phyloP scores from a whole-genome alignment of 768 basidiomycete species.

The Chlorophyllum brunneum region DNA sequence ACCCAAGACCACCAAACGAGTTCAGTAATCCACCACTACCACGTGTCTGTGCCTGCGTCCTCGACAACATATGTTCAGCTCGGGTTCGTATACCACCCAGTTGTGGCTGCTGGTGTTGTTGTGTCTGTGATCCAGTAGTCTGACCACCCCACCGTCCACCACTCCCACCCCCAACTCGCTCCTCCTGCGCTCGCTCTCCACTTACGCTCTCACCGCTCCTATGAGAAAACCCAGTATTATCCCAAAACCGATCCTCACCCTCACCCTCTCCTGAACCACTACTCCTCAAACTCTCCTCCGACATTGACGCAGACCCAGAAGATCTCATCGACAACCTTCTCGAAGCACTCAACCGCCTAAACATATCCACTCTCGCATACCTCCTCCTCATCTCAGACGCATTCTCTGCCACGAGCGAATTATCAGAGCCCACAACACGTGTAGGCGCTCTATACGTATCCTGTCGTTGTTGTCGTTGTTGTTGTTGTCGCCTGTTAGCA shows the following conservation, averaged over 20 bases:
- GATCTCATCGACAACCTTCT: background rate
- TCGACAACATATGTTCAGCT: background rate
- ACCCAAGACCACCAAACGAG: background rate
- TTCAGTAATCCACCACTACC: background rate
- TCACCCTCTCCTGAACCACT: background rate
- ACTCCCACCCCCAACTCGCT: background rate
- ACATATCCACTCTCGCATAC: slow-evolving; percentile 4
- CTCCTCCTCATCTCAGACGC: slow-evolving; percentile 6
- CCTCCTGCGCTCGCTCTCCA: background rate
- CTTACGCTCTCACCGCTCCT: too few species aligned
- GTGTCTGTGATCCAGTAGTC: background rate
- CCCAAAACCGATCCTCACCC: background rate
- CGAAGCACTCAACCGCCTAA: slow-evolving; percentile 1
- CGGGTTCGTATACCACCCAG: background rate
- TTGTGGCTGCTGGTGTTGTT: background rate
- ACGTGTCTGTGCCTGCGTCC: too few species aligned
- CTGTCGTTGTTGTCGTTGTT: background rate
- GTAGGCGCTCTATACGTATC: background rate
- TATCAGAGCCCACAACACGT: slow-evolving; percentile 7
- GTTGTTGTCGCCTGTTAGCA: background rate
- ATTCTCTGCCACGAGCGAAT: slow-evolving; percentile 10
- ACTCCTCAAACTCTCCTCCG: background rate
- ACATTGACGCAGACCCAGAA: background rate
- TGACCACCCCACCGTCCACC: background rate
- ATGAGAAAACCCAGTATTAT: too few species aligned